These are phyloP conservation scores for Tremella yokohamensis DNA, from an alignment of 768 basidiomycete genomes.

Conservation along the genomic window DNA sequence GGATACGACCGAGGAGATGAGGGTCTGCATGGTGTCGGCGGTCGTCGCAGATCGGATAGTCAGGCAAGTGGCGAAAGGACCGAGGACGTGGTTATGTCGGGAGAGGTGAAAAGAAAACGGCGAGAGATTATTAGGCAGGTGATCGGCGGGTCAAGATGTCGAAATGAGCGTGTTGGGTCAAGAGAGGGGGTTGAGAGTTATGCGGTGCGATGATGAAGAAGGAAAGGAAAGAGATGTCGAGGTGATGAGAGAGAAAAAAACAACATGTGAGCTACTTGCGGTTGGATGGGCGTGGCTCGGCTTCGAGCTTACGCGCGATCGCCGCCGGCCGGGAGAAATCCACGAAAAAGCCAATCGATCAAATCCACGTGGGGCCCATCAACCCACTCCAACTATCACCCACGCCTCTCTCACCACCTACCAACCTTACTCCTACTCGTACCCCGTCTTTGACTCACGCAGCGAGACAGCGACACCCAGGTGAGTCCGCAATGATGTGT, in stretches of 20 bases:
- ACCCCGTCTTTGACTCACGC: background rate
- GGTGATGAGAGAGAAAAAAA: no score
- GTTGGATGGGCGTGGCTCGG: no score
- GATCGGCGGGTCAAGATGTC: background rate
- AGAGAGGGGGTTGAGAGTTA: no score
- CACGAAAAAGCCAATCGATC: background rate
- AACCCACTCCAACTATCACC: background rate
- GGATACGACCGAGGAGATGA: constrained; percentile 4
- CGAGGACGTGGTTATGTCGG: background rate
- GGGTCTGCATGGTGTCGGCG: background rate
- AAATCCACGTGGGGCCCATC: background rate
- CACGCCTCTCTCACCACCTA: background rate
- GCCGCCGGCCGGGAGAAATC: background rate
- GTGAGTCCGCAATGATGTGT: constrained; percentile 37
- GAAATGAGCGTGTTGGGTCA: background rate
- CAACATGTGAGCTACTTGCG: no score
- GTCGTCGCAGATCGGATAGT: constrained; percentile 9
- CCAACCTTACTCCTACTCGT: constrained; percentile 2
- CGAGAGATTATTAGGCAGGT: background rate
- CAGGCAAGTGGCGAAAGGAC: background rate
- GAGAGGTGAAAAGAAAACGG: background rate
- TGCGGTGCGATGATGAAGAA: no score
- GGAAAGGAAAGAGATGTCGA: no score
- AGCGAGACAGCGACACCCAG: no score
- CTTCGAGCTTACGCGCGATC: no score